Base-by-base conservation (phyloP, 768 basidiomycete species). In the Calocera viscosa region DNA sequence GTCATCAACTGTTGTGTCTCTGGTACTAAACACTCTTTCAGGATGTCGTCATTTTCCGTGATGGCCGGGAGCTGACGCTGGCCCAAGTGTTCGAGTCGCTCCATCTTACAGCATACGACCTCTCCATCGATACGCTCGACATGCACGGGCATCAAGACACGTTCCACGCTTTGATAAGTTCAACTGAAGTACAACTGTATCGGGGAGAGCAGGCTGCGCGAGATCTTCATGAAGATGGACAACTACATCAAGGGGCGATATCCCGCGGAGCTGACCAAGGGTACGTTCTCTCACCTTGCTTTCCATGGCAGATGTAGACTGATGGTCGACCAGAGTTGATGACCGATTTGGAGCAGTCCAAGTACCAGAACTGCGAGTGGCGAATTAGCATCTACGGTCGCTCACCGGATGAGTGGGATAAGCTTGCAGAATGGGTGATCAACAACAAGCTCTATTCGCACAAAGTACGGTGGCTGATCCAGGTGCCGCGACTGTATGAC, bases 341-440 rank as follows among this genome's bases (percentile, higher is more conserved):
- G 85, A 88, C 81, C n/a, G 96, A 99, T 84, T 76, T 98, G 33
- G 93, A 98, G 74, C 93, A 96, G 74, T 94, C 90, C 80, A 99
- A 99, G 77, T 99, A 99, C 73, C 96, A 98, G 88, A 94, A 94
- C 71, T 93, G 90, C 69, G 96, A 99, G 78, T 99, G 96, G 92
- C 86, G 96, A 2, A 83, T 98, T 66, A 95, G 92, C 69, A 90
- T 99, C 69, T 99, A 98, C 71, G 96, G 94, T 1, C 84, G 92
- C 67, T 82, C 81, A 1, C 70, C 76, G 12, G 81, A 85, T 67
- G 96, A 99, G 78, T 99, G 96, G 96, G 96, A 98, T 80, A 97
- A 97, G 73, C 80, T 99, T 7, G 96, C 96, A 19, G 89, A 88
- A 80, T 99, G 96, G 96, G 86, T 99, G 67, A 85, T 96, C 74